Conservation (phyloP, 2,329 filamentous ascomycete species). For the Diplodia corticola region DNA sequence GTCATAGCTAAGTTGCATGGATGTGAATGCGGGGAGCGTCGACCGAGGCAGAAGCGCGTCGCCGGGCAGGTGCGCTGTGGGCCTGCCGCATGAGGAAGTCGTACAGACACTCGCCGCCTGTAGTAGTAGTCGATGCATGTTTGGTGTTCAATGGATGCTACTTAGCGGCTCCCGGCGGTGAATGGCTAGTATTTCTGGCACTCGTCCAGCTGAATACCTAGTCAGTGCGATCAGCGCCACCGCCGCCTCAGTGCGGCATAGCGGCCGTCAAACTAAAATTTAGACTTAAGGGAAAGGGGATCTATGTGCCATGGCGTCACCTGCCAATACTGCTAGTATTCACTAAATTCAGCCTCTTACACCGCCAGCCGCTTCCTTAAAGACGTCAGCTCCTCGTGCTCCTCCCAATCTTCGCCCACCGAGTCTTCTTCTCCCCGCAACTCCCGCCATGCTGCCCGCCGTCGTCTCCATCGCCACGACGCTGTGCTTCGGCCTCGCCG, state of each 20-base stretch:
- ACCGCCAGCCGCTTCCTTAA: background rate
- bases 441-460: background rate
- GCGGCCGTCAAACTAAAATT: background rate
- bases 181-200: no score
- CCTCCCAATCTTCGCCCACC: no score
- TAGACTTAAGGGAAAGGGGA: background rate
- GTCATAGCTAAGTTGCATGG: no score
- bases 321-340: background rate
- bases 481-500: background rate
- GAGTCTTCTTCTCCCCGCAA: background rate
- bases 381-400: no score
- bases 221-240: background rate
- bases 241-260: background rate
- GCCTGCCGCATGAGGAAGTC: background rate
- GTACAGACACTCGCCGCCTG: background rate
- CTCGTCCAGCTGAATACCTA: no score
- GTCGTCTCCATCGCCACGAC: background rate
- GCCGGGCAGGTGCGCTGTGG: background rate
- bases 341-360: no score
- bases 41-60: background rate
- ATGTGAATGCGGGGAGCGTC: background rate
- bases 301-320: background rate
- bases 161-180: no score
- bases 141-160: no score
- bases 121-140: background rate